These are phyloP conservation scores for Malassezia restricta DNA, from an alignment of 1,284 basidiomycete species.

Conservation along the genomic window DNA sequence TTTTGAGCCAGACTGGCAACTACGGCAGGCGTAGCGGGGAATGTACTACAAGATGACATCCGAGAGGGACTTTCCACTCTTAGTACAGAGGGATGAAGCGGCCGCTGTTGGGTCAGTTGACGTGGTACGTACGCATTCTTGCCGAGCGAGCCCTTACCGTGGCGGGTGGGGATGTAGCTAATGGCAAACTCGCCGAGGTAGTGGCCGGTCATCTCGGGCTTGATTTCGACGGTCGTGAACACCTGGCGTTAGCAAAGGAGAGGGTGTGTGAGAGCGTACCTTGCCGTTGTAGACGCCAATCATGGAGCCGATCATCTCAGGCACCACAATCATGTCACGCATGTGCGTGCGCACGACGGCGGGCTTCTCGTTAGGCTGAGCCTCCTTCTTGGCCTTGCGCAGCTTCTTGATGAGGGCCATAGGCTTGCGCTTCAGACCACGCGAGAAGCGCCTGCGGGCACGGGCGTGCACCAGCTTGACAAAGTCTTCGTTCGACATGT, in stretches of 20 bases:
- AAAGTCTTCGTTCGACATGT: slow-evolving; percentile 72
- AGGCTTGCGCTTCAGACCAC: slow-evolving; percentile 94
- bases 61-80: neutral
- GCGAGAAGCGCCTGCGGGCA: slow-evolving; percentile 95
- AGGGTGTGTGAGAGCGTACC: slow-evolving; percentile 49
- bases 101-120: slow-evolving; percentile 12
- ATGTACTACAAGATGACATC: too few relatives aligned
- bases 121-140: slow-evolving; percentile 16
- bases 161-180: slow-evolving; percentile 96
- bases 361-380: slow-evolving; percentile 94
- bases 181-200: slow-evolving; percentile 73
- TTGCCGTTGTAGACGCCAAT: slow-evolving; percentile 72
- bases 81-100: slow-evolving; percentile 21
- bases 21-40: neutral
- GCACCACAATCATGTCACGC: slow-evolving; percentile 98
- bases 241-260: slow-evolving; percentile 5
- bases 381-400: slow-evolving; percentile 98
- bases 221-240: slow-evolving; percentile 56
- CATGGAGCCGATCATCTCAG: slow-evolving; percentile 91
- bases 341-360: slow-evolving; percentile 97
- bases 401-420: slow-evolving; percentile 99
- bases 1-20: too few relatives aligned
- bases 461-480: slow-evolving; percentile 89
- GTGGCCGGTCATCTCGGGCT: slow-evolving; percentile 99
- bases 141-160: slow-evolving; percentile 53